A percentile compares a stretch with the other conserved stretches of the same genome.
Conservation (phyloP, 257 asterid species). For the Marsdenia floribunda region DNA sequence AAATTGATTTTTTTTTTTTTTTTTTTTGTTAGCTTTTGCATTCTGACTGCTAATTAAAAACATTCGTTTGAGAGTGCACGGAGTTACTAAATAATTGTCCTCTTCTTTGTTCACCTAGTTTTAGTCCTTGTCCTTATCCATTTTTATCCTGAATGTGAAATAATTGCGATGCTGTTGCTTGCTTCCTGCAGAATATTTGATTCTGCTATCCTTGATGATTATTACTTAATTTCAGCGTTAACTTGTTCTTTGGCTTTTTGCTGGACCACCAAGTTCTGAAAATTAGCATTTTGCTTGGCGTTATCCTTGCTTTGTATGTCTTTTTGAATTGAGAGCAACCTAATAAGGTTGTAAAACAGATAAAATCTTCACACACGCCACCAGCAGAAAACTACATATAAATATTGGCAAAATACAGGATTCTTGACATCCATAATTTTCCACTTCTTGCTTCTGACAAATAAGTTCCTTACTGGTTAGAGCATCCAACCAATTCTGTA, state of each 20-base stretch:
- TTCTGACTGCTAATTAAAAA: constrained; percentile 30
- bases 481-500: constrained; percentile 1
- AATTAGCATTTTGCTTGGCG: constrained; percentile 1
- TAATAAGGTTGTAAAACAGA: constrained; percentile 11
- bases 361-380: constrained; percentile 1
- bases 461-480: constrained; percentile 11
- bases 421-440: constrained; percentile 1
- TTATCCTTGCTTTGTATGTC: constrained; percentile 15
- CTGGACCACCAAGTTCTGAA: constrained; percentile 30
- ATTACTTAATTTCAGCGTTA: constrained; percentile 18
- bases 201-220: constrained; percentile 17
- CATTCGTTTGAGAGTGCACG: constrained; percentile 30
- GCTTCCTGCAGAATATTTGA: constrained; percentile 18
- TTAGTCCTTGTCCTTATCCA: constrained; percentile 26
- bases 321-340: constrained; percentile 19
- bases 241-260: constrained; percentile 13
- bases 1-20: constrained; percentile 17
- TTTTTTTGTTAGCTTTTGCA: constrained; percentile 15
- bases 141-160: constrained; percentile 19
- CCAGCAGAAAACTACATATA: constrained; percentile 7
- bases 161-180: constrained; percentile 10
- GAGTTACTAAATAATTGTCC: constrained; percentile 31
- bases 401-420: constrained; percentile 12
- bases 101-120: constrained; percentile 25
- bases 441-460: constrained; percentile 15